A percentile compares a stretch with the other conserved stretches of the same genome.
phyloP scores from a whole-genome alignment of 768 basidiomycete species.

The Mycena latifolia region DNA sequence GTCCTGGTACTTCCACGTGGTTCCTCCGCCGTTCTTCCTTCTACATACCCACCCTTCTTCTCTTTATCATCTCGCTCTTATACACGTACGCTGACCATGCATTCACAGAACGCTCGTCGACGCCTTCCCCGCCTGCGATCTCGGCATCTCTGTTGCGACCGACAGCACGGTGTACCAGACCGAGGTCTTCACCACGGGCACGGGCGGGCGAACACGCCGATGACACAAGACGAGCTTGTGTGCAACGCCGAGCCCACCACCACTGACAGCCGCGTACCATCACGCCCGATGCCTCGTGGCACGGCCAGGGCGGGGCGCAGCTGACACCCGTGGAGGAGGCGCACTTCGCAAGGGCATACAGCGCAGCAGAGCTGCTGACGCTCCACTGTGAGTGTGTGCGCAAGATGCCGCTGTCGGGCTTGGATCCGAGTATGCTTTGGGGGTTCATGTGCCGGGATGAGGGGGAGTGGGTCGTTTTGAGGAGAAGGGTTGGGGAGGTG shows the following conservation, averaged over 20 bases:
- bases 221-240: conserved; percentile 33
- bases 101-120: too few relatives aligned
- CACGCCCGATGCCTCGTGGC: background rate
- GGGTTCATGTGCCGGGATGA: conserved; percentile 90
- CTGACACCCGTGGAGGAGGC: conserved; percentile 60
- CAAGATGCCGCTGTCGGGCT: conserved; percentile 89
- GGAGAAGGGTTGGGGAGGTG: conserved; percentile 79
- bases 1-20: too few relatives aligned
- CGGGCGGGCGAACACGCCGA: conserved; percentile 17
- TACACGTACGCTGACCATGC: too few relatives aligned
- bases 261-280: background rate
- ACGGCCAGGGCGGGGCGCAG: background rate
- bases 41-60: too few relatives aligned
- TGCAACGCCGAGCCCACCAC: background rate
- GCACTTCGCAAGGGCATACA: conserved; percentile 82
- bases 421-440: conserved; percentile 97
- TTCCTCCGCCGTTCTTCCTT: too few relatives aligned
- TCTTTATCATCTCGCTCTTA: too few relatives aligned
- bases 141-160: too few relatives aligned
- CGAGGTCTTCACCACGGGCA: too few relatives aligned
- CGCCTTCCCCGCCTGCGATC: too few relatives aligned
- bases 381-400: conserved; percentile 96
- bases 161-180: too few relatives aligned
- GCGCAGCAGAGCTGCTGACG: conserved; percentile 77
- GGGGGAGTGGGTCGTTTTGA: conserved; percentile 88